Evolutionary conservation across 306 rosid species (phyloP).

Genomic region (Cicer arietinum): DNA sequence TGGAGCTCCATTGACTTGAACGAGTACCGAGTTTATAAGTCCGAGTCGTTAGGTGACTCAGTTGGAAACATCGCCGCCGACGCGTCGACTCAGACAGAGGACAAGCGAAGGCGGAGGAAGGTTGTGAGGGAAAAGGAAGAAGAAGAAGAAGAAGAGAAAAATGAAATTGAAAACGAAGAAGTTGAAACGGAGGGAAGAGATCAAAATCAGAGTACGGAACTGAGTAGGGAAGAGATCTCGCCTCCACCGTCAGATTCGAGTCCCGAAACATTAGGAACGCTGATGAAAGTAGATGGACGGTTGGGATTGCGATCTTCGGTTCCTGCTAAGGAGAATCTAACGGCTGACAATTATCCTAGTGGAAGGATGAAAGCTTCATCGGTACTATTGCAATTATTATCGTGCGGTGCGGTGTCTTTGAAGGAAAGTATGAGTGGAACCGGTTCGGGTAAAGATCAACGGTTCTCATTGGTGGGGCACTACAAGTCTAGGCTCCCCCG

Average conservation of each 20-base stretch:
- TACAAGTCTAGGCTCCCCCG: conserved; percentile 68
- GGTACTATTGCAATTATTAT: conserved; percentile 75
- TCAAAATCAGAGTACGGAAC: conserved; percentile 65
- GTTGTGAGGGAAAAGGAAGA: conserved; percentile 44
- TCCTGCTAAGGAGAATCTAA: conserved; percentile 45
- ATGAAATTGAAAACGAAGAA: conserved; percentile 43
- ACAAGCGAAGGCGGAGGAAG: conserved; percentile 71
- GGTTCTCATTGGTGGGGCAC: conserved; percentile 66
- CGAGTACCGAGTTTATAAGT: conserved; percentile 89
- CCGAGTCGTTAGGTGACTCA: conserved; percentile 75
- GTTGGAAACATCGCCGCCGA: conserved; percentile 72
- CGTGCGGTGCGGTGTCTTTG: conserved; percentile 90
- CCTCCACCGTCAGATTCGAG: conserved; percentile 99
- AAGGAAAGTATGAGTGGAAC: conserved; percentile 70
- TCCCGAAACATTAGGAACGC: conserved; percentile 85
- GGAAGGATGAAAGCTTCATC: conserved; percentile 81
- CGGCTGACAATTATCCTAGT: conserved; percentile 58
- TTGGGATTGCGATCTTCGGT: conserved; percentile 48
- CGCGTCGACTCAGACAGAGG: conserved; percentile 96
- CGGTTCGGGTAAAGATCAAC: conserved; percentile 60
- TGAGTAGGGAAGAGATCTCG: conserved; percentile 87
- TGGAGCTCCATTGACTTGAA: conserved; percentile 85
- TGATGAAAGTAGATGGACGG: conserved; percentile 85
- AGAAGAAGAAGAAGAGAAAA: conserved; percentile 32
- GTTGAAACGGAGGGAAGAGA: conserved; percentile 35